Evolutionary conservation across 805 yeast genomes (phyloP), one percentile per base, ranked within the genome.

Genomic region (Lipomyces lipofer): DNA sequence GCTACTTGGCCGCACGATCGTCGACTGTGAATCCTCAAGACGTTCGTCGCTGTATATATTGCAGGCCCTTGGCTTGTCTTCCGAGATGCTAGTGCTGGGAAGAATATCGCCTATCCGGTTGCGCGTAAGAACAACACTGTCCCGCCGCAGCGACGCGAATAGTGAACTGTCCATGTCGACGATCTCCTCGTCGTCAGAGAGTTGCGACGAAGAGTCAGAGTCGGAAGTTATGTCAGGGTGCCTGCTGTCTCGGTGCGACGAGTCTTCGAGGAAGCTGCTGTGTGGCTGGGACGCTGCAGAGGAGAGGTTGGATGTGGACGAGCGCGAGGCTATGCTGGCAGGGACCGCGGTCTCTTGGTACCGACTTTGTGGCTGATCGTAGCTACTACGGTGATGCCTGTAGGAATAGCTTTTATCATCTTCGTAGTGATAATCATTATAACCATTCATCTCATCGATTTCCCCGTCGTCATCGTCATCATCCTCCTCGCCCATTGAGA

Each of bases 401-500:
- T 44, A 33, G 21, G 32, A 49, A 30, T 51, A 47, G 4, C 43
- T 43, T 3, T 43, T 42, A 12, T 54, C 57, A 19, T 35, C 43
- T 8, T 24, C n/a, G 22, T 36, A 19, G 10, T 8, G 40, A 36
- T 36, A 29, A n/a, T 29, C 25, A 25, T 19, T 36, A 36, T 19
- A 36, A 25, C 22, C 19, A 8, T 42, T 25, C 3, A 8, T 25
- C 0, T 42, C 46, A 25, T 42, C 46, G 13, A 21, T 15, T 17
- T 29, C 33, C 22, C 22, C 19, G 17, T 19, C 50, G 35, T 56
- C 60, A n/a, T 44, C 54, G 27, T 54, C 56, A 4, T 43, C 55
- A 19, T 56, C 60, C 13, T 47, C 60, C 15, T 38, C 51, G 22
- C 56, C 62, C 52, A 58, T 56, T 15, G 59, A 58, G 33, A 55